These are phyloP conservation scores for Vitis rotundifolia DNA, from an alignment of 164 flowering plant genomes.

Conservation along the genomic window DNA sequence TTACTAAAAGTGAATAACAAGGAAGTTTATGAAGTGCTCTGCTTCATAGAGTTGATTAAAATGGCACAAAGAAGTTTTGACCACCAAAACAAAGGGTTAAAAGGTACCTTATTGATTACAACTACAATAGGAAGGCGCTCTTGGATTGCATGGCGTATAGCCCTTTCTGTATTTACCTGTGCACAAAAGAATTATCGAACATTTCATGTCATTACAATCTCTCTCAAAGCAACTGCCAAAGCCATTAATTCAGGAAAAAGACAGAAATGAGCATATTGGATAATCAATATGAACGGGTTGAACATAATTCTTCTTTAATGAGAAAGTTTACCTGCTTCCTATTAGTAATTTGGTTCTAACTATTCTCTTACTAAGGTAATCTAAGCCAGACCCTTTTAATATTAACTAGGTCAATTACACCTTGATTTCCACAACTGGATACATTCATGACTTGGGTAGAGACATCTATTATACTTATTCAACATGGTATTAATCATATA, in stretches of 20 bases:
- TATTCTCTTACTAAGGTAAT: no score
- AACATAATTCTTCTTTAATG: no score
- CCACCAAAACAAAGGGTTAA: neutral
- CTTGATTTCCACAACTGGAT: no score
- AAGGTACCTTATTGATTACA: conserved; percentile 88
- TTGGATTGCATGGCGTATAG: conserved; percentile 97
- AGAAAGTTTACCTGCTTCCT: no score
- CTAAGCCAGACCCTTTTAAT: no score
- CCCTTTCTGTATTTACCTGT: conserved; percentile 97
- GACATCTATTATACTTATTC: no score
- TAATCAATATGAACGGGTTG: neutral
- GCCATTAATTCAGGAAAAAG: neutral
- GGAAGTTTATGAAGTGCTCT: neutral
- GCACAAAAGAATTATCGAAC: conserved; percentile 2
- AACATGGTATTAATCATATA: no score
- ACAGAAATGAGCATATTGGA: neutral
- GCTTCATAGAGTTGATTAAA: conserved; percentile 5
- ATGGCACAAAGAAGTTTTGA: neutral
- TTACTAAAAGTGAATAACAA: neutral
- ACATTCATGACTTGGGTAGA: no score
- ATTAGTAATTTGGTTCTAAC: no score
- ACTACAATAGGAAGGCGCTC: conserved; percentile 93
- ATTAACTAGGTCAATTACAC: no score
- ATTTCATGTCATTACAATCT: no score
- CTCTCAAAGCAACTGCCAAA: neutral